Base-by-base conservation (phyloP, 2,329 filamentous ascomycete genomes). In the Fusarium haematococcum region DNA sequence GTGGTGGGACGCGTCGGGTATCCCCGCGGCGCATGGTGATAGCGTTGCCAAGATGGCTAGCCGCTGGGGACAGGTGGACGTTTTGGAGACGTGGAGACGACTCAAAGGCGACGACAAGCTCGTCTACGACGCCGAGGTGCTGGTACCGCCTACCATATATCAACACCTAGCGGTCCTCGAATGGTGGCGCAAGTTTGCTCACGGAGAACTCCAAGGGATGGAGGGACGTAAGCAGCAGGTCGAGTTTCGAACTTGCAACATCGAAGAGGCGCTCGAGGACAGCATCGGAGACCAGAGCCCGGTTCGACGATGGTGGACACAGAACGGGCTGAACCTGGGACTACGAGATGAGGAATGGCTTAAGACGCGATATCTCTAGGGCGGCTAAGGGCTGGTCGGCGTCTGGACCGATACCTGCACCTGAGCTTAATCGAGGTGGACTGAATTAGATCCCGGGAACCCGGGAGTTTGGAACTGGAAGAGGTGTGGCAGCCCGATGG, bases 161-260 rank as follows among this genome's bases (percentile, higher is more conserved):
- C 94, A 95, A 6, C 93, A 97, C 81, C 90, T 95, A 4, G 88
- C 91, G 39, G 95, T 98, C 25, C 85, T 98, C 9, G 94, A 98
- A 81, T 98, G 96, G 96, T 98, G 96, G 95, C 93, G 94, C 79
- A 88, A 88, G 63, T 93, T 92, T 77, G 89, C 89, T 9, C 85
- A 88, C 63, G 87, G 89, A 58, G 85, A 88, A 77, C 83, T 89
- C 35, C 85, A 85, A 1, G 88, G 85, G 45, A 90, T 87, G 88
- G 83, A 86, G 45, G 88, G 88, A 18, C 84, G 86, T 35, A 85
- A 85, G 71, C 88, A 95, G 76, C 89, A 90, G 62, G 95, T 98
- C 30, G 95, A 97, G 82, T 98, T 98, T 83, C 95, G 96, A 82
- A 97, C 95, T 1, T 98, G 95, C 82, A 95, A 97, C 82, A 97